Evolutionary conservation across 805 yeast species (phyloP), one percentile per base, ranked within the genome.

Genomic region (Clavispora phyllophila): DNA sequence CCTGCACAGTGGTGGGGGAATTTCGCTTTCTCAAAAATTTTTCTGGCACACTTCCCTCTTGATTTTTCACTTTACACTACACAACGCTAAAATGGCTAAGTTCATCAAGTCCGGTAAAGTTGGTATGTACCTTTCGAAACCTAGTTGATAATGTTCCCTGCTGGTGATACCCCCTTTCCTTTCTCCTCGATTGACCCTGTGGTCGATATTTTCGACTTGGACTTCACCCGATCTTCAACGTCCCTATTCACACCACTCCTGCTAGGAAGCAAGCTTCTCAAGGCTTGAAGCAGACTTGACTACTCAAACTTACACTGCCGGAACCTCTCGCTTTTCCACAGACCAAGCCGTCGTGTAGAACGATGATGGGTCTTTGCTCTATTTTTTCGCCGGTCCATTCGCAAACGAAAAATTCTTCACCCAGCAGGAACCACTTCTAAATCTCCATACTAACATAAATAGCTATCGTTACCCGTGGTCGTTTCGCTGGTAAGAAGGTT

Each of bases 401-500:
- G n/a, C 31, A 14, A 12, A n/a, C 6, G 20, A 29, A 29, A 29
- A 29, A 29, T 17, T 29, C 33, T 29, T 29, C 20, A 29, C 13
- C 20, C 33, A 29, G 33, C 33, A 29, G 33, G 33, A 12, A 5
- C 2, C 20, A 17, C 7, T 5, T n/a, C 36, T 6, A 6, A 13
- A 12, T 17, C 10, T 39, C n/a, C 23, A 40, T 46, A 52, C 56
- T 52, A 52, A 52, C 55, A 56, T 35, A 19, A 28, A 39, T 70
- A 86, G 95, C 98, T 80, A 90, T 93, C 79, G 90, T 93, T 74
- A 96, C 90, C 76, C 91, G 98, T 76, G 99, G 99, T 70, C 93
- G 99, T 81, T 91, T 82, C 87, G 99, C 99, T 73, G 99, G 99
- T 82, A 91, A 90, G 87, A 93, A 93, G 86, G 99, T 93, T 61